Base-by-base conservation (phyloP, 495 filamentous ascomycete genomes). In the Penicillium desertorum region DNA sequence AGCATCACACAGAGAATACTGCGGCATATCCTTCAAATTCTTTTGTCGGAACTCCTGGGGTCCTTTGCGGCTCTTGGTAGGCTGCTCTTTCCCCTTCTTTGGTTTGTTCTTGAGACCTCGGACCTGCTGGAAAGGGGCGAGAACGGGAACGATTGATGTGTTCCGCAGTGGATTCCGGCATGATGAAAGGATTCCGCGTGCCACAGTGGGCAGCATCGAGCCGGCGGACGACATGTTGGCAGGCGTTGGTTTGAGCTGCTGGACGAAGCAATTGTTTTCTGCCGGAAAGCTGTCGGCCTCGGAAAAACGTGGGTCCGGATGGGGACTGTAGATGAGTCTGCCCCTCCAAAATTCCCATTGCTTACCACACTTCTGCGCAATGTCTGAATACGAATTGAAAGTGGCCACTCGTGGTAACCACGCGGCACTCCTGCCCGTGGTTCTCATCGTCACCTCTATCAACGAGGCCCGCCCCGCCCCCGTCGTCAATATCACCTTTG, bases 1-100 rank as follows among this genome's bases (percentile, higher is more conserved):
- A 7, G 94, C 94, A 78, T 98, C 94, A 62, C 88, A 89, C 11
- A 98, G 81, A 5, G 89, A 80, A 68, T 84, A 94, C 60, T 89
- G 85, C 36, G 90, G 76, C 61, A 85, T 75, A 60, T 81, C 62
- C 66, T 79, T 76, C 64, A 91, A 34, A 70, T 86, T 77, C 64
- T 80, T 78, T 53, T 86, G 77, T 23, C 69, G 79, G 69, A 83
- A 96, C 58, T 79, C 83, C 58, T 71, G 81, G 52, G 79, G 80
- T 53, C 76, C 73, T 71, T 88, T 90, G 73, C 85, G 87, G 65
- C 82, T 82, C 71, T 87, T 84, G 72, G 83, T 72, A 49, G 74
- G 72, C 64, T 82, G 79, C 61, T 79, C 71, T 68, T 76, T 73
- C 63, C 62, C 71, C 62, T 73, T 75, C 58, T 69, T 61, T 32